These are phyloP conservation scores for Aaosphaeria pasadenensis DNA, from an alignment of 2,329 filamentous ascomycete genomes.

Conservation along the genomic window DNA sequence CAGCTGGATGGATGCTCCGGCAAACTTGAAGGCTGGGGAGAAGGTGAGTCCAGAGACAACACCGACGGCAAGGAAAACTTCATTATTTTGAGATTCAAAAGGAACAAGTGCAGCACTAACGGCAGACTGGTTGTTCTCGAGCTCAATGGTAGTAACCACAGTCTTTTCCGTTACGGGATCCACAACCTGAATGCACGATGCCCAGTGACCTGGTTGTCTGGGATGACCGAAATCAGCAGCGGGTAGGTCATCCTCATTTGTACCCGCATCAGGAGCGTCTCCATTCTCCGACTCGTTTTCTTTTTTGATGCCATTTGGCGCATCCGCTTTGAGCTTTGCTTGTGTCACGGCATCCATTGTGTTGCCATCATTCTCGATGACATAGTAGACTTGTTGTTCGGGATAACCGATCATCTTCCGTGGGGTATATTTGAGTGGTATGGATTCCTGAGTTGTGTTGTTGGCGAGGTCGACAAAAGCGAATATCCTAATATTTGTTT, in stretches of 20 bases:
- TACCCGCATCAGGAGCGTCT: constrained; percentile 20
- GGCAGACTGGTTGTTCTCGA: constrained; percentile 88
- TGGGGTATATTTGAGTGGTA: constrained; percentile 86
- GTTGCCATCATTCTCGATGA: constrained; percentile 91
- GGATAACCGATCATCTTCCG: constrained; percentile 85
- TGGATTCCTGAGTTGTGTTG: constrained; percentile 81
- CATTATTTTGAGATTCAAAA: constrained; percentile 77
- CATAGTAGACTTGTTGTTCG: constrained; percentile 85
- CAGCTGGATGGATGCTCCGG: constrained; percentile 82
- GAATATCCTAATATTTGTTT: constrained; percentile 62
- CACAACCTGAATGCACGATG: constrained; percentile 89
- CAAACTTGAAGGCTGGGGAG: constrained; percentile 67
- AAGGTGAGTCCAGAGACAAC: constrained; percentile 87
- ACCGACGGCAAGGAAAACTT: constrained; percentile 88
- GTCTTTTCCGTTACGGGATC: constrained; percentile 71
- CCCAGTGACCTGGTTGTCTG: constrained; percentile 80
- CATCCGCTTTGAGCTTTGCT: constrained; percentile 60
- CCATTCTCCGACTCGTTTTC: constrained; percentile 40
- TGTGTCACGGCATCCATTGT: constrained; percentile 78
- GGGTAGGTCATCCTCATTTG: constrained; percentile 53
- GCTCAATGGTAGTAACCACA: constrained; percentile 73
- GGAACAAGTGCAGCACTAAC: constrained; percentile 80
- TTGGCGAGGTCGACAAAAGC: constrained; percentile 82
- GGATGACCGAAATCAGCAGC: constrained; percentile 88
- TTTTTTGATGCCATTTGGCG: constrained; percentile 56